These are phyloP conservation scores for Arabidopsis suecica DNA, from an alignment of 345 rosid species.

Conservation along the genomic window DNA sequence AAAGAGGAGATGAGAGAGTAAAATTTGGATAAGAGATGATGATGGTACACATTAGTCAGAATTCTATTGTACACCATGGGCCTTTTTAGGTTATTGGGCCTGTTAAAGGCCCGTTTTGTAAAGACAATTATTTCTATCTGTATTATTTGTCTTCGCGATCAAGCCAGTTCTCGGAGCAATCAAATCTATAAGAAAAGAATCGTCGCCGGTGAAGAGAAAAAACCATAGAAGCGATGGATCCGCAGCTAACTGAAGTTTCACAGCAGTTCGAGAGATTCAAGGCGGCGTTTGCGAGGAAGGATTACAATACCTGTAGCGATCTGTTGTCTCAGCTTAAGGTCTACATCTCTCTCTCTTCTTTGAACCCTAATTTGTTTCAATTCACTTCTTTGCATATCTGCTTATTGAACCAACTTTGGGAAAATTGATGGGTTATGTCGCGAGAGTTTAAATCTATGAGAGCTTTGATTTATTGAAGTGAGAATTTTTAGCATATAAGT, in stretches of 20 bases:
- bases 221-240: slow-evolving; percentile 66
- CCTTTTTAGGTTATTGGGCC: slow-evolving; percentile 17
- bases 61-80: slow-evolving; percentile 26
- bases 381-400: not conserved
- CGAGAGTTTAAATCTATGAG: slow-evolving; percentile 10
- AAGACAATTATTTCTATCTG: not conserved
- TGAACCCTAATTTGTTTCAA: slow-evolving; percentile 47
- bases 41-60: slow-evolving; percentile 37
- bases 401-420: not conserved
- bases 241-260: slow-evolving; percentile 74
- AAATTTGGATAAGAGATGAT: slow-evolving; percentile 43
- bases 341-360: not conserved
- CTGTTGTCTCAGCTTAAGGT: slow-evolving; percentile 92
- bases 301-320: slow-evolving; percentile 56
- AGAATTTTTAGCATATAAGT: not conserved
- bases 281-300: slow-evolving; percentile 77
- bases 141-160: slow-evolving; percentile 45
- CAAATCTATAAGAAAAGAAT: slow-evolving; percentile 11
- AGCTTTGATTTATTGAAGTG: slow-evolving; percentile 4
- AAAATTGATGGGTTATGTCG: not conserved
- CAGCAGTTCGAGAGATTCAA: slow-evolving; percentile 90
- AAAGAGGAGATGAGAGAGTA: not conserved
- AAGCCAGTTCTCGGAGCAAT: slow-evolving; percentile 45
- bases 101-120: slow-evolving; percentile 21
- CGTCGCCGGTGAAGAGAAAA: slow-evolving; percentile 25